Evolutionary conservation across 2,329 filamentous ascomycete species (phyloP).

Genomic region (Neonectria faginata): DNA sequence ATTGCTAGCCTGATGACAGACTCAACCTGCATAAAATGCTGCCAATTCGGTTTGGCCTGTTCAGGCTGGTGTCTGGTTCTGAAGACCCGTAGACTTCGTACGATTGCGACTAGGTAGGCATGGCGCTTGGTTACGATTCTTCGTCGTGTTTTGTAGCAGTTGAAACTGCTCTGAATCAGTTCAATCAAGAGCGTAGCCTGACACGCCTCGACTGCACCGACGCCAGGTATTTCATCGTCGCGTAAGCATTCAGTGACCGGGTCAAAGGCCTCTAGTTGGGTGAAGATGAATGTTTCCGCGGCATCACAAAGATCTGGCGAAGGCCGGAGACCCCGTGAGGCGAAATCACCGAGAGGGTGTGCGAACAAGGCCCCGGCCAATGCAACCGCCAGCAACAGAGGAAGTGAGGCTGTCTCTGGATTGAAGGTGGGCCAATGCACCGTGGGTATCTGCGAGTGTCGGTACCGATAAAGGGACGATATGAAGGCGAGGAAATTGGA

Average conservation of each 20-base stretch:
- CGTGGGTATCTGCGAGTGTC: conserved; percentile 21
- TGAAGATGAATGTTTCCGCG: conserved; percentile 31
- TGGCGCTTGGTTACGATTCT: conserved; percentile 24
- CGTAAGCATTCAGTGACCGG: no score
- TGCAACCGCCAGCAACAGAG: conserved; percentile 18
- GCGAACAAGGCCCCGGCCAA: conserved; percentile 25
- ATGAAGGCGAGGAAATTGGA: conserved; percentile 27
- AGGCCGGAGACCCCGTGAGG: neutral
- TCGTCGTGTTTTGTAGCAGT: conserved; percentile 18
- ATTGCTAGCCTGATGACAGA: conserved; percentile 23
- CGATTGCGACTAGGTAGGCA: conserved; percentile 7
- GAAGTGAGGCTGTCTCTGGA: conserved; percentile 20
- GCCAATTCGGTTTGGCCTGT: conserved; percentile 10
- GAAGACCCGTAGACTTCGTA: conserved; percentile 22
- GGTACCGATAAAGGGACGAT: conserved; percentile 13
- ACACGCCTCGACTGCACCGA: conserved; percentile 19
- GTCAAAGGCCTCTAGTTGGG: conserved; percentile 14
- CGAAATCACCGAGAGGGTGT: neutral
- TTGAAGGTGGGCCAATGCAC: conserved; percentile 39
- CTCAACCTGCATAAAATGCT: conserved; percentile 23
- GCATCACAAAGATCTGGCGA: conserved; percentile 18
- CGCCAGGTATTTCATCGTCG: neutral
- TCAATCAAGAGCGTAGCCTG: conserved; percentile 29
- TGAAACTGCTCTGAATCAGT: conserved; percentile 19
- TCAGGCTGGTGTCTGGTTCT: neutral